Evolutionary conservation across 345 rosid genomes (phyloP), one percentile per base, ranked within the genome.

Genomic region (Dimocarpus longan): DNA sequence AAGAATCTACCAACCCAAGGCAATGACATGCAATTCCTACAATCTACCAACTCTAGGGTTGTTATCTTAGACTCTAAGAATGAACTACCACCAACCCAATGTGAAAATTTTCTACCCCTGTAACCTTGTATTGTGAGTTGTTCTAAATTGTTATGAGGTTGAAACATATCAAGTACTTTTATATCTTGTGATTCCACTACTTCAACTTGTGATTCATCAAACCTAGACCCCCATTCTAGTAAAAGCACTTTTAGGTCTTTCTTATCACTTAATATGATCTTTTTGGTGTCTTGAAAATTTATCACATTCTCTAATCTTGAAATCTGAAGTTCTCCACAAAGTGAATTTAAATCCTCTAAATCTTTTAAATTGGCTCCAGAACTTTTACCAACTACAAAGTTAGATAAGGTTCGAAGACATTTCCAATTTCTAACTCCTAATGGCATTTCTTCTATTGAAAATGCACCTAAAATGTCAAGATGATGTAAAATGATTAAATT

Each of bases 191-290:
- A 3, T 32, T 32, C 37, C 37, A 32, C 37, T 32, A 1, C 37
- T 32, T 32, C 37, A 32, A 32, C 37, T 32, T 32, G 37, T 48
- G 54, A 11, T 3, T 48, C 12, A 48, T 48, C 16, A 48, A 48
- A 48, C 54, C 3, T 11, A 48, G 54, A 48, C 12, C 62, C 44
- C 86, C 89, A 89, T 76, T 76, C 69, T 43, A 88, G 70, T 22
- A 40, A 68, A 73, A 88, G 52, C 54, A 43, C 69, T 37, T 82
- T 79, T 68, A 88, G 83, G 72, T 80, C 46, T 48, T 32, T 50
- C 78, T 87, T 87, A 32, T 59, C 65, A 57, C 70, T 81, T 64
- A 86, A 26, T 28, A 78, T 59, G 71, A 81, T 79, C 2, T 73
- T 81, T 56, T 73, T 78, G 65, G 85, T 85, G 37, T 54, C 74